Evolutionary conservation across 192 early-diverging fungal genomes (phyloP).

Genomic region (Coemansia sp.): DNA sequence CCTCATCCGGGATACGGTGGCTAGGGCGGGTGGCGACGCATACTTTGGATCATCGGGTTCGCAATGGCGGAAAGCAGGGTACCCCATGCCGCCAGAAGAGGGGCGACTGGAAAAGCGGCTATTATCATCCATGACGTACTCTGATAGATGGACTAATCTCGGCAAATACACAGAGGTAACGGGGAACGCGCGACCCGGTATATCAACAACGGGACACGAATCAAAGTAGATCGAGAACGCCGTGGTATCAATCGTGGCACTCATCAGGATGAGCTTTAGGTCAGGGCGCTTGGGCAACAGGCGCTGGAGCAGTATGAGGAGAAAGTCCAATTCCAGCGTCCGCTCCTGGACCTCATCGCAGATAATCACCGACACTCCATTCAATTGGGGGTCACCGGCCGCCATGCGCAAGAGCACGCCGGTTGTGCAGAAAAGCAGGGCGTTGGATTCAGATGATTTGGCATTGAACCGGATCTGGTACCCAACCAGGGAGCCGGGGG

Average conservation of each 20-base stretch:
- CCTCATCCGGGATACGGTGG: conserved; percentile 34
- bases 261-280: conserved; percentile 81
- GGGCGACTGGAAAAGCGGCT: background rate
- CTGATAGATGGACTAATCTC: conserved; percentile 12
- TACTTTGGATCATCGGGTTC: background rate
- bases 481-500: conserved; percentile 38
- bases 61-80: background rate
- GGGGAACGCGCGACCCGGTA: conserved; percentile 70
- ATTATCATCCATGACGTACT: conserved; percentile 5
- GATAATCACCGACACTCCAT: conserved; percentile 52
- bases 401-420: conserved; percentile 62
- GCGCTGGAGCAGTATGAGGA: conserved; percentile 73
- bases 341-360: conserved; percentile 89
- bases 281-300: conserved; percentile 56
- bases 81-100: background rate
- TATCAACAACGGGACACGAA: conserved; percentile 57
- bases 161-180: conserved; percentile 57
- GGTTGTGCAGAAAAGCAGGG: conserved; percentile 62
- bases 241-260: conserved; percentile 81
- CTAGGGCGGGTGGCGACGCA: conserved; percentile 7
- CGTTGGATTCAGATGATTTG: conserved; percentile 52
- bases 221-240: conserved; percentile 79
- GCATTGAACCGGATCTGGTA: conserved; percentile 63
- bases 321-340: conserved; percentile 73
- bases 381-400: conserved; percentile 24